phyloP scores from a whole-genome alignment of 2,329 filamentous ascomycete species.

The Elsinoe batatas region DNA sequence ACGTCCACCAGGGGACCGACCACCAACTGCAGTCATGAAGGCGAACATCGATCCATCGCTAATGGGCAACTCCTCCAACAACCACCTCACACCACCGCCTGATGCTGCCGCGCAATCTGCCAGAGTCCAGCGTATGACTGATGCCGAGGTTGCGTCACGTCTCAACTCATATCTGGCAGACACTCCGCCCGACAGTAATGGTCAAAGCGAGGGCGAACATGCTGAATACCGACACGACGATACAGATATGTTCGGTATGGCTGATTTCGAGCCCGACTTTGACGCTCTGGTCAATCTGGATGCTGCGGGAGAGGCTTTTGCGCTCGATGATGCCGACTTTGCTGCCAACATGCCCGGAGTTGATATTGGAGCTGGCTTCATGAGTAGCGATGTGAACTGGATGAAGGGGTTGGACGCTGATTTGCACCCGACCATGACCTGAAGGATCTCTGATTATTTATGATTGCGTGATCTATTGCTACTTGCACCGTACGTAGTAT shows the following conservation, averaged over 20 bases:
- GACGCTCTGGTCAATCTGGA: constrained; percentile 30
- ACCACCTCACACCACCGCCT: constrained; percentile 31
- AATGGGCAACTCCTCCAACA: constrained; percentile 7
- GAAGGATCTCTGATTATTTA: not conserved
- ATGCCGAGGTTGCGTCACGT: constrained; percentile 38
- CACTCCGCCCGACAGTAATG: constrained; percentile 37
- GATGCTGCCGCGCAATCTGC: constrained; percentile 14
- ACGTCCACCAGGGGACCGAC: constrained; percentile 31
- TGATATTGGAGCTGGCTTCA: constrained; percentile 16
- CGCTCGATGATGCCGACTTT: constrained; percentile 26
- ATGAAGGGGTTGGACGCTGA: constrained; percentile 24
- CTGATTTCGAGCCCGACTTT: constrained; percentile 28
- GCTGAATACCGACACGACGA: constrained; percentile 12
- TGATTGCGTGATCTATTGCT: not conserved
- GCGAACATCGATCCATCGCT: constrained; percentile 10
- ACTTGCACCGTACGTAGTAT: too few species aligned
- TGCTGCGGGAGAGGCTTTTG: constrained; percentile 26
- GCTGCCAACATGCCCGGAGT: constrained; percentile 16
- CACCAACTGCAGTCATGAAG: constrained; percentile 12
- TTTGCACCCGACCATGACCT: not conserved
- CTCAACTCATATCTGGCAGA: constrained; percentile 42
- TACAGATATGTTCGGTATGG: constrained; percentile 15
- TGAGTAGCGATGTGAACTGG: constrained; percentile 29
- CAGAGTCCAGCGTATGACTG: constrained; percentile 25
- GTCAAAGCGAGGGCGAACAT: constrained; percentile 18